These are phyloP conservation scores for Fusarium acutatum DNA, from an alignment of 2,329 filamentous ascomycete species.

Conservation along the genomic window DNA sequence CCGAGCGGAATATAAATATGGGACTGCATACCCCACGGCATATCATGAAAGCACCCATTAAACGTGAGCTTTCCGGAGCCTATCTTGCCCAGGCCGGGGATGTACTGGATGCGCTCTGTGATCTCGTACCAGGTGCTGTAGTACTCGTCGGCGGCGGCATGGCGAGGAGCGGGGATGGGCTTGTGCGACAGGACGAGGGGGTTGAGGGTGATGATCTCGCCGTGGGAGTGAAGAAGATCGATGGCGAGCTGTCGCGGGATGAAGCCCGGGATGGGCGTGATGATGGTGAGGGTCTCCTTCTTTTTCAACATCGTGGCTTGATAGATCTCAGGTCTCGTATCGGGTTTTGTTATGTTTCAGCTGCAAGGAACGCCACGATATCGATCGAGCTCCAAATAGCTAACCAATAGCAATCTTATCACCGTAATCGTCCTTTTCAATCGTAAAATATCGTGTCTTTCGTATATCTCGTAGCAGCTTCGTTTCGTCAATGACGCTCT, in stretches of 20 bases:
- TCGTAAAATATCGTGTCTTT: conserved; percentile 3
- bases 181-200: conserved; percentile 72
- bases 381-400: background rate
- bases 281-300: conserved; percentile 72
- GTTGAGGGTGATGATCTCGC: conserved; percentile 75
- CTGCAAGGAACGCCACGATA: conserved; percentile 15
- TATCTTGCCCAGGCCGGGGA: conserved; percentile 72
- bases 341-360: conserved; percentile 24
- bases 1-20: conserved; percentile 75
- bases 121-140: conserved; percentile 81
- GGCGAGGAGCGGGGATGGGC: conserved; percentile 71
- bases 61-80: conserved; percentile 73
- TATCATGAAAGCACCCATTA: conserved; percentile 76
- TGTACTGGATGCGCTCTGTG: conserved; percentile 71
- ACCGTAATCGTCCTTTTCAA: background rate
- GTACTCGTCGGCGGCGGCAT: conserved; percentile 74
- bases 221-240: conserved; percentile 76
- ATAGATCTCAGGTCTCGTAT: background rate
- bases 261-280: conserved; percentile 74
- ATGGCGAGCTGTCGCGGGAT: conserved; percentile 77
- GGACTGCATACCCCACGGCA: conserved; percentile 76
- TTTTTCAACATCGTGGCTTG: conserved; percentile 62
- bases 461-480: background rate
- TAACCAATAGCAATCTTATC: background rate
- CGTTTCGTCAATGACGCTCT: background rate